These are phyloP conservation scores for Selaginella tamariscina DNA, from an alignment of 75 land plant species.

Conservation along the genomic window DNA sequence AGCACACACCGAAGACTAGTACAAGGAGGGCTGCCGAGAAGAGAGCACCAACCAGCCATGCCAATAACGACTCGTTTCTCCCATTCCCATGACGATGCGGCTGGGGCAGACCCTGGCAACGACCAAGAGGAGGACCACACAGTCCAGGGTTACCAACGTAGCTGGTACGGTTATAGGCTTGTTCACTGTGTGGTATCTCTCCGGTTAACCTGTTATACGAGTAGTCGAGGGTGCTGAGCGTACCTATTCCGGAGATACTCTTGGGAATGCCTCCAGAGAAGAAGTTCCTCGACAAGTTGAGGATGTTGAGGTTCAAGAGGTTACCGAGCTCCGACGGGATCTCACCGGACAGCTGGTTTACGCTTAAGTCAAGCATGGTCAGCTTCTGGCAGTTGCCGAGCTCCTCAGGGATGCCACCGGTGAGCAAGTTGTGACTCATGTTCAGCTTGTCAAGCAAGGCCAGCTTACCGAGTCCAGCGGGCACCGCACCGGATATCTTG, in stretches of 20 bases:
- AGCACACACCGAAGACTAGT: constrained; percentile 3
- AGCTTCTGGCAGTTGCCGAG: constrained; percentile 4
- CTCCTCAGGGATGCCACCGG: not conserved
- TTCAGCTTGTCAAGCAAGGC: not conserved
- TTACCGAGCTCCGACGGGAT: not conserved
- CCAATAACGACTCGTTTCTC: not conserved
- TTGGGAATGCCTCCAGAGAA: not conserved
- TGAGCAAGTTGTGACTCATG: not conserved
- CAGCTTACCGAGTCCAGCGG: constrained; percentile 13
- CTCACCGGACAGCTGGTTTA: constrained; percentile 8
- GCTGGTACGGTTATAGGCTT: not conserved
- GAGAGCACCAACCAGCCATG: constrained; percentile 7
- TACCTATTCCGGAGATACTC: not conserved
- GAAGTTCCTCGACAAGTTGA: constrained; percentile 4
- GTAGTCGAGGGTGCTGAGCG: not conserved
- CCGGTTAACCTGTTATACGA: not conserved
- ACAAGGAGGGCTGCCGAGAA: constrained; percentile 3
- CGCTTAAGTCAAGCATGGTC: constrained; percentile 2
- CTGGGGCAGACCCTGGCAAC: not conserved
- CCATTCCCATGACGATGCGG: not conserved
- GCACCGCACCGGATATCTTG: constrained; percentile 57
- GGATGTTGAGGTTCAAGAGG: not conserved
- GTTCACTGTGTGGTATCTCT: not conserved
- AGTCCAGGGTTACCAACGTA: constrained; percentile 5
- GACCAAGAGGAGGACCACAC: not conserved